These are phyloP conservation scores for Erythrobasidium hasegawianum DNA, from an alignment of 1,284 basidiomycete species.

Conservation along the genomic window DNA sequence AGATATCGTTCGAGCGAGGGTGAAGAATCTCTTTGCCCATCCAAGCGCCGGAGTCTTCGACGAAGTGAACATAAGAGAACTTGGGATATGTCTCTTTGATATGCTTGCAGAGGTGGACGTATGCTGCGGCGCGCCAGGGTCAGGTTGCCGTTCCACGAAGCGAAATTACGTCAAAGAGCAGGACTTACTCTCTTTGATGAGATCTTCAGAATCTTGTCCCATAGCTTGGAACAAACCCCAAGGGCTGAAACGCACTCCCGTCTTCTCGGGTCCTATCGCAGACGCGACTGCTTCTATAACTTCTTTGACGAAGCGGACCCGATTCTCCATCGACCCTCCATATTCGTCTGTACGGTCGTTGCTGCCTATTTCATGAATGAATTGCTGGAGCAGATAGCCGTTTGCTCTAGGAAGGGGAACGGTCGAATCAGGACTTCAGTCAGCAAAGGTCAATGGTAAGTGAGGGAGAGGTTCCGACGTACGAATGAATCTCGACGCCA, in stretches of 20 bases:
- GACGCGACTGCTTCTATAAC: constrained; percentile 54
- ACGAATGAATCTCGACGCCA: constrained; percentile 58
- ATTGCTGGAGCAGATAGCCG: constrained; percentile 60
- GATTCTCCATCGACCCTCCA: constrained; percentile 59
- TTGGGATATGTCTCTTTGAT: constrained; percentile 53
- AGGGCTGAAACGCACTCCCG: constrained; percentile 22
- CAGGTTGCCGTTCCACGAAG: too few relatives aligned
- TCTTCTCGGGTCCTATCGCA: constrained; percentile 52
- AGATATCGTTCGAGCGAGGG: constrained; percentile 24
- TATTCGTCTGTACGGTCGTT: constrained; percentile 62
- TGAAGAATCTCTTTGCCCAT: constrained; percentile 35
- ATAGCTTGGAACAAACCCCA: constrained; percentile 37
- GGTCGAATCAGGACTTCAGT: too few relatives aligned
- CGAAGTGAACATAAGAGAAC: constrained; percentile 60
- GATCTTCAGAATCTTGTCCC: constrained; percentile 23
- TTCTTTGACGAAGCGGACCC: constrained; percentile 56
- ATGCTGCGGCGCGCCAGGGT: constrained; percentile 47
- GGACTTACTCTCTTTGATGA: constrained; percentile 12
- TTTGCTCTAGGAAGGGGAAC: constrained; percentile 24
- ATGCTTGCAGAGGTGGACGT: constrained; percentile 43
- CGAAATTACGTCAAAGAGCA: too few relatives aligned
- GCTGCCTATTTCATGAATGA: constrained; percentile 54
- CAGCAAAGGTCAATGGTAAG: too few relatives aligned
- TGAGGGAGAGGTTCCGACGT: too few relatives aligned
- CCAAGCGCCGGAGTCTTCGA: constrained; percentile 38